Base-by-base conservation (phyloP, 495 filamentous ascomycete species). In the Schizothecium vesticola region DNA sequence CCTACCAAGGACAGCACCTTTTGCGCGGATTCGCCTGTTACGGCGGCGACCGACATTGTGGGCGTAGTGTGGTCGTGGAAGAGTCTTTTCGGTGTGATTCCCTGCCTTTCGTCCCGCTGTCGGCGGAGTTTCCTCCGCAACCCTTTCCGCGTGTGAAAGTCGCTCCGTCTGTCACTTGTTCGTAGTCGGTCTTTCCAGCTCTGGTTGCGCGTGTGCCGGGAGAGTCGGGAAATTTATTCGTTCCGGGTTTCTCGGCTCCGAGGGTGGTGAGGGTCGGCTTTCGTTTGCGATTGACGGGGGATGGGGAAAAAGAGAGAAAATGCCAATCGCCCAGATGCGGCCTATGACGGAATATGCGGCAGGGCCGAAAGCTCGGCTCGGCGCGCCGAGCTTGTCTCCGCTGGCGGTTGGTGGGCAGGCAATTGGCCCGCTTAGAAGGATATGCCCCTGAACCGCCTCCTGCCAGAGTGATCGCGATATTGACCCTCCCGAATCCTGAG, bases 1-100 rank as follows among this genome's bases (percentile, higher is more conserved):
- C 87, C 73, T 83, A 92, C 90, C 80, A 92, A 76, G 73, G 90
- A 92, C 68, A 90, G 85, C 64, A 83, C 89, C 79, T 92, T 89
- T 71, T 89, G 89, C 68, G 89, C 87, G 69, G 87, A 85, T 67
- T 91, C 85, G 65, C 86, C 87, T 70, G 87, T 73, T 36, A 82
- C 79, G 33, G 86, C 69, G 51, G 79, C 71, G 62, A 80, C 67
- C 67, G 84, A 84, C 84, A 86, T 84, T 28, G 7, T 63, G 43
- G 36, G 19, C 57, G 56, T 33, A 26, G 33, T 36, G 56, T 60
- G 7, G 19, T 57, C 25, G 36, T n/a, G 0, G 36, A n/a, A 51
- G 43, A 51, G 43, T 19, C 29, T 1, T 31, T 11, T 10, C 29
- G 0, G 29, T 55, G 7, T 64, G 13, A 4, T 12, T 25, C 24